Evolutionary conservation across 768 basidiomycete genomes (phyloP), one percentile per base, ranked within the genome.

Genomic region (Phylloporus rhodoxanthus): DNA sequence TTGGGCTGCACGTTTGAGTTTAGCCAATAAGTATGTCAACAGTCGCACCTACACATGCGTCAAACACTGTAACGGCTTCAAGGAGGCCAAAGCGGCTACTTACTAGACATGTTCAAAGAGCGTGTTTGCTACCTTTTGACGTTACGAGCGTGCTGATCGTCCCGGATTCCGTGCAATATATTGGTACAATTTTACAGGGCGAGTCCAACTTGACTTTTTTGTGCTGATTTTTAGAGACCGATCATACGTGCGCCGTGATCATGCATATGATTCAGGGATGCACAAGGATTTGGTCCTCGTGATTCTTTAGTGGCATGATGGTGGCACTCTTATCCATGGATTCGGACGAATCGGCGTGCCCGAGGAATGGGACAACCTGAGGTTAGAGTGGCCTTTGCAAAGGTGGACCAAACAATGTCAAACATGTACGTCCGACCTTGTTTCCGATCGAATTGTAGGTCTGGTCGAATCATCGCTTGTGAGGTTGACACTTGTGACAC

Each of bases 221-320:
- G 50, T 48, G 7, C 36, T 19, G 2, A 37, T 48, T 11, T 38
- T 23, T 23, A n/a, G 28, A 45, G 4, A 14, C 55, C 56, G 56
- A 43, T 45, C 40, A n/a, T n/a, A n/a, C n/a, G n/a, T n/a, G n/a
- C n/a, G n/a, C n/a, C n/a, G n/a, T n/a, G n/a, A n/a, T n/a, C n/a
- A n/a, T n/a, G n/a, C n/a, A n/a, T n/a, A n/a, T n/a, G n/a, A n/a
- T n/a, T n/a, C n/a, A n/a, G n/a, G n/a, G n/a, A n/a, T n/a, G n/a
- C n/a, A n/a, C n/a, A n/a, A 34, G 11, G 26, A 8, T 26, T 17
- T 25, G 41, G 2, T 43, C 29, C 29, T 33, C 41, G 26, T 41
- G 40, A 11, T 28, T 17, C 2, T 26, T 26, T 19, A 14, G 25
- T 41, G 40, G 40, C 40, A 26, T 41, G 40, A 41, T 41, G 25